Conservation (phyloP, 129 eudicot genomes). For the Chrysanthemum makinoi region DNA sequence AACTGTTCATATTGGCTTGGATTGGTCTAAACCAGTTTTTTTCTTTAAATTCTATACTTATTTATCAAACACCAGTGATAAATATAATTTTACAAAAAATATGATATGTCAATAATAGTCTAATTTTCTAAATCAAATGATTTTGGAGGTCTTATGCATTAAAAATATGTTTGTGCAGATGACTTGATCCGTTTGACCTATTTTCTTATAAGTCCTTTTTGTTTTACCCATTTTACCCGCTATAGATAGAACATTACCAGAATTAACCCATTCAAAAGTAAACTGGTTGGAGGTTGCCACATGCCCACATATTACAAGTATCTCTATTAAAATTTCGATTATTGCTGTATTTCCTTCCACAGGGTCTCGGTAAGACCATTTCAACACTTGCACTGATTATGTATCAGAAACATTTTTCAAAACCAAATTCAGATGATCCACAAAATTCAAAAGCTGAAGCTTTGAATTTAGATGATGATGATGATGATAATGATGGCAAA, state of each 20-base stretch:
- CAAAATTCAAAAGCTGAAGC: slow-evolving; percentile 46
- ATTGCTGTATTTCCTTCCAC: slow-evolving; percentile 27
- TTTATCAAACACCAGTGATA: no score
- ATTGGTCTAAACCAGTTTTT: neutral
- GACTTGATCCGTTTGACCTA: neutral
- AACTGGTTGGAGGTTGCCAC: neutral
- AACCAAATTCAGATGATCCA: slow-evolving; percentile 44
- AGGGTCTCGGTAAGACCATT: slow-evolving; percentile 97
- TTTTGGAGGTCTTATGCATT: neutral
- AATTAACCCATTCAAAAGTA: neutral
- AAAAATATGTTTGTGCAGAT: neutral
- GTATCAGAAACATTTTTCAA: slow-evolving; percentile 42
- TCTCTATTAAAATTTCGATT: neutral
- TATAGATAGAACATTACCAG: neutral
- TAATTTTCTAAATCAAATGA: neutral
- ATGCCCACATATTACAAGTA: neutral
- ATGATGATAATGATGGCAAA: slow-evolving; percentile 43
- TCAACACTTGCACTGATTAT: slow-evolving; percentile 89
- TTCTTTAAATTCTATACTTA: no score
- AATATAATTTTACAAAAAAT: no score
- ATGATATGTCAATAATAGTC: no score
- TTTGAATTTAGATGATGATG: slow-evolving; percentile 66
- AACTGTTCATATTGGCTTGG: neutral
- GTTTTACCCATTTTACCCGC: neutral
- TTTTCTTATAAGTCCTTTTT: neutral